These are phyloP conservation scores for Solanum infundibuliforme DNA, from an alignment of 257 asterid species.

Conservation along the genomic window DNA sequence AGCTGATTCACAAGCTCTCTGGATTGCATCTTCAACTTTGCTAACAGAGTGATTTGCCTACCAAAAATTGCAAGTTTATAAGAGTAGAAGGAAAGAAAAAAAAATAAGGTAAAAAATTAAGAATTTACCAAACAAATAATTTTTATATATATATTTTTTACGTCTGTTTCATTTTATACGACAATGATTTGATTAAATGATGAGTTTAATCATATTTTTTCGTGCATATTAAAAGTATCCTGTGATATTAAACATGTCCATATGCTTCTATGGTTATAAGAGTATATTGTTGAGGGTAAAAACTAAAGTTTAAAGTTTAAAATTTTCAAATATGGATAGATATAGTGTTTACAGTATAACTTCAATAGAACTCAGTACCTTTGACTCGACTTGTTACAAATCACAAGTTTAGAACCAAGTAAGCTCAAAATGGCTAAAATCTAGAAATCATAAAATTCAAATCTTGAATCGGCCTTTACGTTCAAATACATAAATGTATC, in stretches of 20 bases:
- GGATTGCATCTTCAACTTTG: slow-evolving; percentile 29
- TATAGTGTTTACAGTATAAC: not conserved
- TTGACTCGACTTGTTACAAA: not conserved
- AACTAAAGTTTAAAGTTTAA: not conserved
- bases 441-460: not conserved
- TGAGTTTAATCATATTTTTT: not conserved
- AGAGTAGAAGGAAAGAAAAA: not conserved
- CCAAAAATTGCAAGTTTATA: not conserved
- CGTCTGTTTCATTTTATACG: not conserved
- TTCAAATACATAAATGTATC: not conserved
- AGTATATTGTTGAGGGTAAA: not conserved
- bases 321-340: not conserved
- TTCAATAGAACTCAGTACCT: not conserved
- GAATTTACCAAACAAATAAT: not conserved
- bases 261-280: not conserved
- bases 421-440: not conserved
- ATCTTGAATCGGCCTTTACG: not conserved
- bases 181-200: not conserved
- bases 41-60: slow-evolving; percentile 40
- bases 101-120: not conserved
- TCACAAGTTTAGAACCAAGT: not conserved
- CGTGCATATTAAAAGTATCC: not conserved
- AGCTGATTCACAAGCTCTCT: slow-evolving; percentile 29
- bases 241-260: not conserved
- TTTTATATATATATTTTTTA: accelerated